Conservation (phyloP, 2,329 filamentous ascomycete genomes). For the Aspergillus eucalypticola region DNA sequence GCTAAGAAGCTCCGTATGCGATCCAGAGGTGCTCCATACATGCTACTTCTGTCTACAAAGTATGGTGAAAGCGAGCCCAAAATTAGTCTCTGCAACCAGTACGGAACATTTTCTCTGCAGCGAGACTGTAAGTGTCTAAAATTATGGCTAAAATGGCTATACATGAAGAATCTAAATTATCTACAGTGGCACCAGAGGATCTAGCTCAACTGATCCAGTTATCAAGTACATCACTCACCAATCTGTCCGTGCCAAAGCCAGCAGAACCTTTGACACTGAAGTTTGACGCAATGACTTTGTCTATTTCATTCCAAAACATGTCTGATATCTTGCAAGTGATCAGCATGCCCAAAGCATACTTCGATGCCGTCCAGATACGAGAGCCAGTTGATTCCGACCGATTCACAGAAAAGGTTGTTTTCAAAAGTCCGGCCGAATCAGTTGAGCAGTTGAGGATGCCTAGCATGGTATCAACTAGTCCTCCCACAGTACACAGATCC, state of each 20-base stretch:
- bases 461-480: slow-evolving; percentile 32
- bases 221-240: slow-evolving; percentile 19
- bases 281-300: slow-evolving; percentile 28
- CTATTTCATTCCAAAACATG: slow-evolving; percentile 32
- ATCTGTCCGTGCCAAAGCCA: slow-evolving; percentile 18
- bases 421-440: slow-evolving; percentile 30
- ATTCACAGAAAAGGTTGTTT: slow-evolving; percentile 32
- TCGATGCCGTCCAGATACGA: slow-evolving; percentile 32
- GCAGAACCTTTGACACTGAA: slow-evolving; percentile 30
- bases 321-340: slow-evolving; percentile 31
- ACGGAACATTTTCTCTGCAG: slow-evolving; percentile 31
- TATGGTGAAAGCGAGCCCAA: slow-evolving; percentile 37
- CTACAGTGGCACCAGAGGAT: slow-evolving; percentile 25
- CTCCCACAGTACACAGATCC: slow-evolving; percentile 25
- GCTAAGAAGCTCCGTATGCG: slow-evolving; percentile 33
- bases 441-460: slow-evolving; percentile 33
- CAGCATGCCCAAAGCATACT: slow-evolving; percentile 33
- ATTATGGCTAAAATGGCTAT: neutral
- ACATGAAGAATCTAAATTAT: neutral
- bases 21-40: slow-evolving; percentile 34
- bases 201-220: slow-evolving; percentile 23
- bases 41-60: slow-evolving; percentile 32
- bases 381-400: slow-evolving; percentile 31
- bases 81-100: slow-evolving; percentile 36
- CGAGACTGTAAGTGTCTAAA: slow-evolving; percentile 28